Conservation (phyloP, 2,329 filamentous ascomycete genomes). For the Cercospora zeina region DNA sequence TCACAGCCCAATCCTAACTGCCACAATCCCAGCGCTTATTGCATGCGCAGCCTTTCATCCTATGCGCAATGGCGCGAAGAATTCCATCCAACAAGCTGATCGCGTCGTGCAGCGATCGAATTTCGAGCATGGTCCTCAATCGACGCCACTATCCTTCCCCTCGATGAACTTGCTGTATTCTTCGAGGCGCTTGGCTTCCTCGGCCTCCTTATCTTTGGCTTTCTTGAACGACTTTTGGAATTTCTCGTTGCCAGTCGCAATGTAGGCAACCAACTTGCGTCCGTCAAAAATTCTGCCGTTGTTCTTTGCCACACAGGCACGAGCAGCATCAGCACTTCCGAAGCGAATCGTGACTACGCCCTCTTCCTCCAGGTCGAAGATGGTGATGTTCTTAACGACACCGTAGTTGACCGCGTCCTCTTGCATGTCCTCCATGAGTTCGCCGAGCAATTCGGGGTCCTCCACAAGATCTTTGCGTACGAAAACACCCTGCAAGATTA, state of each 20-base stretch:
- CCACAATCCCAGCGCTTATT: too few relatives aligned
- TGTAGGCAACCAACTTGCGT: constrained; percentile 64
- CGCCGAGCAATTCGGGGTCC: constrained; percentile 76
- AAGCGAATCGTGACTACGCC: constrained; percentile 88
- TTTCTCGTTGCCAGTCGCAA: constrained; percentile 60
- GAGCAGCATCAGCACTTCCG: constrained; percentile 67
- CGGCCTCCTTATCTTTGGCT: constrained; percentile 26
- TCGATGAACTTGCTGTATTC: constrained; percentile 34
- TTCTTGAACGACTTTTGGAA: constrained; percentile 64
- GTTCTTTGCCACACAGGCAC: constrained; percentile 69
- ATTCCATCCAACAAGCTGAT: too few relatives aligned
- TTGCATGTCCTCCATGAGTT: constrained; percentile 92
- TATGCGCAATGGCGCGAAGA: too few relatives aligned
- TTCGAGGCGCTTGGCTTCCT: constrained; percentile 31
- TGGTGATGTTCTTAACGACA: constrained; percentile 82
- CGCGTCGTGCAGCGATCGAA: not conserved
- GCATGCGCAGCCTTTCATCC: too few relatives aligned
- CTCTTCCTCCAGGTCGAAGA: constrained; percentile 83
- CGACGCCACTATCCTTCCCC: constrained; percentile 13
- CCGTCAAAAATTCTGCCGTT: constrained; percentile 78
- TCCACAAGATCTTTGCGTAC: constrained; percentile 80
- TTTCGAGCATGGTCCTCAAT: not conserved
- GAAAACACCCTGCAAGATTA: constrained; percentile 92
- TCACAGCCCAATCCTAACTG: too few relatives aligned
- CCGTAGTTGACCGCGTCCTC: constrained; percentile 87